Base-by-base conservation (phyloP, 345 rosid genomes). In the Clausena lansium region DNA sequence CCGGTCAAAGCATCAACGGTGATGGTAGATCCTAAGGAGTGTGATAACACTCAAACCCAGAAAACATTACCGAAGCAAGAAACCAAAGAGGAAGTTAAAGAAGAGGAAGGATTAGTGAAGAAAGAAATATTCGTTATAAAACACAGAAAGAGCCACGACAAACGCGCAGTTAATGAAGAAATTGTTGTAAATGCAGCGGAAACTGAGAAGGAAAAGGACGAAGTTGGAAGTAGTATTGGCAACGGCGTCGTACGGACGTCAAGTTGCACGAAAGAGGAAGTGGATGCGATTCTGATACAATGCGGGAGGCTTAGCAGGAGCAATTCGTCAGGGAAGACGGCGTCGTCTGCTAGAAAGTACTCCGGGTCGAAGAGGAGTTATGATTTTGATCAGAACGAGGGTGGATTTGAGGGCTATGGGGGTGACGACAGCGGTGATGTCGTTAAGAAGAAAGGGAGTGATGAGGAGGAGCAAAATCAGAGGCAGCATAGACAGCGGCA, bases 311-410 rank as follows among this genome's bases (percentile, higher is more conserved):
- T 96, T 32, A 93, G 98, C 88, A 82, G 94, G 62, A 94, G 90
- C 81, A 92, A 91, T 79, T 93, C 99, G 2, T 88, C 88, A 1
- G 89, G 84, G 2, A 88, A 87, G 80, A 65, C 79, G 0, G 78
- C 85, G 5, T 81, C 84, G 22, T 86, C 89, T 1, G 82, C 86
- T 9, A 81, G 87, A 35, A 92, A 87, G 35, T 91, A 91, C 41
- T 89, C 97, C 0, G 98, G 99, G n/a, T 91, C 95, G 17, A 96
- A 96, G 84, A 88, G 99, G 63, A 96, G 99, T 76, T 96, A 85
- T 36, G 97, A 95, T 71, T 90, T 92, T 7, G 98, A 95, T 62
- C 76, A 85, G 47, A 72, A 60, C 17, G 90, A 77, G 7, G 65
- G 74, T 7, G 78, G 75, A 8, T 79, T 69, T 7, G 85, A 80